Evolutionary conservation across 2,329 filamentous ascomycete species (phyloP).

Genomic region (Calonectria honghensis): DNA sequence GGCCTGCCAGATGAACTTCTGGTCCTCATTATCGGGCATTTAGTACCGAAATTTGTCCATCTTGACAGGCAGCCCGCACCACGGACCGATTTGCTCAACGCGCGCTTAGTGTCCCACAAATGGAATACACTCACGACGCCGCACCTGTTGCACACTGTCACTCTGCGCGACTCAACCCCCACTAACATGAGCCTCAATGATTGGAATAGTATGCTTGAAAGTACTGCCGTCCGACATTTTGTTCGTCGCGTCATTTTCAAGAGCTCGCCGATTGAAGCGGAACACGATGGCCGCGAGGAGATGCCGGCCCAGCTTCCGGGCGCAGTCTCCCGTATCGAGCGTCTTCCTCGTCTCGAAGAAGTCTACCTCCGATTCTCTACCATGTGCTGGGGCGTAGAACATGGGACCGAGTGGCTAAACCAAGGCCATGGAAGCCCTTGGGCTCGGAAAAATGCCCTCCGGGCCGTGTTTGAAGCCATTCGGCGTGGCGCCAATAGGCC

Average conservation of each 20-base stretch:
- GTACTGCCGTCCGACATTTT: not conserved
- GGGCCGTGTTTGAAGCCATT: constrained; percentile 21
- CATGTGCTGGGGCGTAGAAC: not conserved
- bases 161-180: not conserved
- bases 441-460: not conserved
- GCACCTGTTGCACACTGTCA: not conserved
- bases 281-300: not conserved
- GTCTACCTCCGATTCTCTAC: not conserved
- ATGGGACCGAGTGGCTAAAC: not conserved
- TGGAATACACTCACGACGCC: constrained; percentile 17
- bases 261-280: not conserved
- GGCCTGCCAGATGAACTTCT: constrained; percentile 7
- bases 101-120: constrained; percentile 10
- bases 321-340: constrained; percentile 2
- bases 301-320: not conserved
- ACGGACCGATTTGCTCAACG: not conserved
- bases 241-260: not conserved
- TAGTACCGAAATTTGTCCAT: not conserved
- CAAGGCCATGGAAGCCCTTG: not conserved
- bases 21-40: not conserved
- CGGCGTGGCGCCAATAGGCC: not conserved
- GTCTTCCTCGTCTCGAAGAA: not conserved
- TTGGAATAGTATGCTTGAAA: constrained; percentile 5
- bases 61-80: not conserved
- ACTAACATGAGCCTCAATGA: not conserved